phyloP scores from a whole-genome alignment of 441 rosid species.

The Cnidoscolus chayamansa region DNA sequence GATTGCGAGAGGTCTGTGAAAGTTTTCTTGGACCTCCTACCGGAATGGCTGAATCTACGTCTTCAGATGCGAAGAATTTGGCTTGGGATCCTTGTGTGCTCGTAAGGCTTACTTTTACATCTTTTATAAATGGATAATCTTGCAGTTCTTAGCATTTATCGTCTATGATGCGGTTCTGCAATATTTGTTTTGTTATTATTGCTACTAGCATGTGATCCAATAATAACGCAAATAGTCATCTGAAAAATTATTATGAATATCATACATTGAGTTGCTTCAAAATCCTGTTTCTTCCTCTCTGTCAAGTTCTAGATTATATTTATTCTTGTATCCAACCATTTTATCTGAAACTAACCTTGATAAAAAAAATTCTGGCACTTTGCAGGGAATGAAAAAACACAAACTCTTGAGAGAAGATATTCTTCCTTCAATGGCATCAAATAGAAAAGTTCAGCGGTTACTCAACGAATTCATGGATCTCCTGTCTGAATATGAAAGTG shows the following conservation, averaged over 20 bases:
- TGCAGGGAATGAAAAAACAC: slow-evolving; percentile 88
- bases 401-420: slow-evolving; percentile 78
- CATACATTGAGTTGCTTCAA: background rate
- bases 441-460: slow-evolving; percentile 90
- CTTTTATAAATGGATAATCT: background rate
- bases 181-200: background rate
- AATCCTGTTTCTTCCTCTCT: background rate
- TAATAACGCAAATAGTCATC: background rate
- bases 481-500: slow-evolving; percentile 70
- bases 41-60: slow-evolving; percentile 62
- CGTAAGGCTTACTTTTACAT: slow-evolving; percentile 40
- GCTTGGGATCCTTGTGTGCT: slow-evolving; percentile 90
- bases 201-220: background rate
- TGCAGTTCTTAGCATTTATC: background rate
- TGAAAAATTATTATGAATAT: background rate
- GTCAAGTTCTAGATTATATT: background rate
- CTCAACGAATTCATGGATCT: slow-evolving; percentile 92
- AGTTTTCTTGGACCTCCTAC: slow-evolving; percentile 96
- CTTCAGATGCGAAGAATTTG: slow-evolving; percentile 43
- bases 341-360: background rate
- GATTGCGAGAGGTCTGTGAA: slow-evolving; percentile 89
- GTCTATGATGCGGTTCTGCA: background rate
- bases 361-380: background rate
- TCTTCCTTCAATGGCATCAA: slow-evolving; percentile 95
- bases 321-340: background rate